Base-by-base conservation (phyloP, 306 rosid species). In the Vigna reflexopilosa region DNA sequence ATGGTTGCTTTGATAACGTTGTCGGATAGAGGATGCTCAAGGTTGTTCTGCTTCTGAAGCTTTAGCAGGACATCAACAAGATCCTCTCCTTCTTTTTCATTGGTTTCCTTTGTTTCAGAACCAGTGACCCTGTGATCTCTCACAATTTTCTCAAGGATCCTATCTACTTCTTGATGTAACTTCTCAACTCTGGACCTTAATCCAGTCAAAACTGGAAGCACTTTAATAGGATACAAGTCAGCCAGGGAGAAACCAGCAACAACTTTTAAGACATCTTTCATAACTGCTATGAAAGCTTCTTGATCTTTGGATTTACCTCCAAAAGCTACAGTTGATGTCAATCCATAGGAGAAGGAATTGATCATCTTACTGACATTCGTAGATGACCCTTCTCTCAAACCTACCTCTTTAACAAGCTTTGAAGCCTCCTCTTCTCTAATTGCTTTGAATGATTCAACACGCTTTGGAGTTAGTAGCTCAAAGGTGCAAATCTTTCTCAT, bases 41-140 rank as follows among this genome's bases (percentile, higher is more conserved):
- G 61, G 56, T 73, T 64, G 10, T 26, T 67, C 10, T 78, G 76
- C 58, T 48, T 61, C 44, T 83, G 83, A 58, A 78, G 72, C 62
- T 14, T 72, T 17, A 82, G 26, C 5, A 82, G 76, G 14, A 77
- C 82, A 77, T 82, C 86, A 65, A 82, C 86, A 3, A 82, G 22
- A 72, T 82, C 86, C 30, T 72, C 85, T 2, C 73, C 78, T 38
- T 12, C 19, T 15, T 73, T 15, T 30, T 47, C 76, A 47, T 1
- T 15, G 40, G 1, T 14, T 58, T 9, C 50, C 44, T 40, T 24
- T 40, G 42, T 50, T 32, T 62, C 54, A 1, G 26, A 24, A 68
- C n/a, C 24, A 9, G 6, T 63, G 9, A 67, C 61, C 50, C 38
- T 48, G 10, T 77, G 80, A 24, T 42, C 59, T 4, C 7, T 71